These are phyloP conservation scores for Nepenthes alata DNA, from an alignment of 179 eudicot genomes.

Conservation along the genomic window DNA sequence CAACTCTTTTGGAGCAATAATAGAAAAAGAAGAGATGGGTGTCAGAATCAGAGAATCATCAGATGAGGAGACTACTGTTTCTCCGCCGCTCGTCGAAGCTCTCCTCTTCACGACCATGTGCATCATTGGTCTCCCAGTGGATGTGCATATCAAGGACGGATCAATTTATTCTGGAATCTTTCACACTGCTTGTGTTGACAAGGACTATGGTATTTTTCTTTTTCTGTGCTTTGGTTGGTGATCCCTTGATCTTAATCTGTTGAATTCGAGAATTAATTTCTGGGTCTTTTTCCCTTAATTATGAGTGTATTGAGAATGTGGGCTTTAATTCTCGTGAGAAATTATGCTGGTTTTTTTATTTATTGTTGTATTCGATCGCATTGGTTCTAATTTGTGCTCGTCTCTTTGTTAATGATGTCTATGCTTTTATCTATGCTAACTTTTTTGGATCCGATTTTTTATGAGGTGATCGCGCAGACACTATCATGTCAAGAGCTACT, in stretches of 20 bases:
- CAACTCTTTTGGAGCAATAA: not conserved
- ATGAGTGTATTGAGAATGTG: conserved; percentile 4
- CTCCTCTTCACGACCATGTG: conserved; percentile 62
- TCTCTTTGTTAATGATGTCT: not conserved
- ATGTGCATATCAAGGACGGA: conserved; percentile 72
- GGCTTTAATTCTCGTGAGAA: conserved; percentile 18
- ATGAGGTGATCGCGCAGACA: no score
- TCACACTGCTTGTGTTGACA: conserved; percentile 52
- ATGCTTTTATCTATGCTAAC: not conserved
- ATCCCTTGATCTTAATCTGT: conserved; percentile 4
- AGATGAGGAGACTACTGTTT: not conserved
- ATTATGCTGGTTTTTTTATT: conserved; percentile 7
- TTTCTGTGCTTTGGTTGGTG: not conserved
- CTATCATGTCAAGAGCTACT: no score
- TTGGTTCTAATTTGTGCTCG: conserved; percentile 17
- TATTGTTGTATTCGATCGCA: conserved; percentile 17
- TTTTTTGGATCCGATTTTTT: not conserved
- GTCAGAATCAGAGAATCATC: conserved; percentile 33
- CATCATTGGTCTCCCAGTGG: conserved; percentile 75
- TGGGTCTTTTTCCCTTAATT: conserved; percentile 11
- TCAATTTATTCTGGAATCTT: conserved; percentile 77
- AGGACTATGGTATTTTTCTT: conserved; percentile 47
- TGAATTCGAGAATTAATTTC: conserved; percentile 1
- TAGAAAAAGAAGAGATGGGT: conserved; percentile 31
- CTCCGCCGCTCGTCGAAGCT: conserved; percentile 29